Evolutionary conservation across 345 rosid species (phyloP), one percentile per base, ranked within the genome.

Genomic region (Linum lewisii): DNA sequence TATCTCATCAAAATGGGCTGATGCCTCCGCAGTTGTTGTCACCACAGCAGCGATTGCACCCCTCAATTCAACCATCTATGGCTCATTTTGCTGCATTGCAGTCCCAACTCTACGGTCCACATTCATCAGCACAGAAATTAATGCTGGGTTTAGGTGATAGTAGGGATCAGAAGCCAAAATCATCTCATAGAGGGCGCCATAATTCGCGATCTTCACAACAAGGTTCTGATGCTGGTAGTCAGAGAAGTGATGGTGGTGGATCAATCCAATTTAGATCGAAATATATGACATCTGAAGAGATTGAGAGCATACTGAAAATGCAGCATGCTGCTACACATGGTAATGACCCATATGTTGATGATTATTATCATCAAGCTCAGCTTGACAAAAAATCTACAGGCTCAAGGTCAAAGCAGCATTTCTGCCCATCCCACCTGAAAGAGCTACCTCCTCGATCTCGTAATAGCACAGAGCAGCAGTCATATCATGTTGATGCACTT

Each of bases 211-310:
- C 79, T 60, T 83, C 95, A 18, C 88, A 79, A 9, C 96, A 92
- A 72, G 74, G 79, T 24, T 86, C 88, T 1, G 97, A 92, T 57
- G 52, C 73, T 57, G 67, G 81, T 69, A 82, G 88, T 74, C 97
- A 85, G 82, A 93, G 83, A 74, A 84, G 87, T 67, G 99, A 90
- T 36, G 73, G 77, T 54, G 84, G 85, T 18, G 16, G 16, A 42
- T 76, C 80, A 67, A 58, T 78, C 64, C 95, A 85, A 6, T 80
- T 85, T 63, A 75, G 90, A 57, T 93, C 99, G 59, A 94, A 90
- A 85, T 72, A 94, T 73, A 94, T 94, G 99, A 82, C 92, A 42
- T 67, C 87, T 52, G 97, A 94, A 64, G 99, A 93, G 75, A 89
- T 93, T 1, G 99, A 93, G 78, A 89, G 91, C 69, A 85, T 93